Base-by-base conservation (phyloP, 495 filamentous ascomycete species). In the Penicillium crystallinum region DNA sequence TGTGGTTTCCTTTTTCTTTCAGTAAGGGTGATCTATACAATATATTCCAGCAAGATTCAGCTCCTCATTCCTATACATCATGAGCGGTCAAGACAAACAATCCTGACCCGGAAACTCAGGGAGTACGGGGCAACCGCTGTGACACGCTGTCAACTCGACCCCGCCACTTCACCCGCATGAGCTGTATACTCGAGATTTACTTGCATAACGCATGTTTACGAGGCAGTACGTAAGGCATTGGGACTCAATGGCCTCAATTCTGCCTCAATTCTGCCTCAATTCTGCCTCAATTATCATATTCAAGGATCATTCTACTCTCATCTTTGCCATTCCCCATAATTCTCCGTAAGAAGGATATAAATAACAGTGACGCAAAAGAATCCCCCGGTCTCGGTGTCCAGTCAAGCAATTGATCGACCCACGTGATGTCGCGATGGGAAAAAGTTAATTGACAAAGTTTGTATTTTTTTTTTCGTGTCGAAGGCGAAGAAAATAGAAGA, bases 371-470 rank as follows among this genome's bases (percentile, higher is more conserved):
- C 46, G 25, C 46, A 23, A 19, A 48, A 14, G 2, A 34, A 10
- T 19, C 11, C n/a, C 46, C 46, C 46, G 46, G 46, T 48, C 33
- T 50, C 48, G 48, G 48, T 33, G 8, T 50, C 37, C 37, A 25
- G n/a, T 38, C 27, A n/a, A 50, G 36, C 36, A 39, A 49, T 41
- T 41, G 48, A 50, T 42, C 38, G 29, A 0, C 48, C 38, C 48
- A 50, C 48, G 38, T 50, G 48, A 50, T 35, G 31, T 38, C 18
- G 36, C 21, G 22, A n/a, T n/a, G n/a, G n/a, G 21, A 34, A 41
- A 50, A 41, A 50, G 29, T 50, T 50, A 50, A 25, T 42, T 27
- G 2, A n/a, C 27, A 31, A 44, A 17, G 9, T 25, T 36, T 29
- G 29, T 30, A 1, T 29, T 5, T 12, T 1, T 2, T 10, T 4